Evolutionary conservation across 208 protist species (phyloP).

Genomic region (Trypanosoma vivax): DNA sequence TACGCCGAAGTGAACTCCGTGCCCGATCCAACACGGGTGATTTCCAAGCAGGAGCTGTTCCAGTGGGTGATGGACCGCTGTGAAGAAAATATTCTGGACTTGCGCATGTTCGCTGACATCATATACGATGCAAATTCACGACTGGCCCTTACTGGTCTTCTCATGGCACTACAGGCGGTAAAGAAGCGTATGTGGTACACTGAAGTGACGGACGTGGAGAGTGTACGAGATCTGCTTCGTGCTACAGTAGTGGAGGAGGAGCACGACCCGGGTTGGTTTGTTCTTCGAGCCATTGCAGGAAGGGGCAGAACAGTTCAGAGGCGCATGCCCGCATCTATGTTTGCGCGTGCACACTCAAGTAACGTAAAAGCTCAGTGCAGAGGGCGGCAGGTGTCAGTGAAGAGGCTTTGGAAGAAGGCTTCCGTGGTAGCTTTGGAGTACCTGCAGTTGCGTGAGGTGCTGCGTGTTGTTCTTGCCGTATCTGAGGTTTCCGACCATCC

Average conservation of each 20-base stretch:
- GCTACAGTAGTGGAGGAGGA: constrained; percentile 24
- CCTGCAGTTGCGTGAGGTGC: constrained; percentile 20
- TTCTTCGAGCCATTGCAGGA: constrained; percentile 14
- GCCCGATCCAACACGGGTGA: not conserved
- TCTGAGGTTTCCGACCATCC: constrained; percentile 26
- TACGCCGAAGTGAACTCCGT: constrained; percentile 14
- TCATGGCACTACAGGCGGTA: constrained; percentile 18
- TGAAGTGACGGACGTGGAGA: constrained; percentile 20
- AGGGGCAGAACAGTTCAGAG: constrained; percentile 3
- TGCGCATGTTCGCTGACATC: constrained; percentile 18
- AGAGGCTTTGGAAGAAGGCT: constrained; percentile 7
- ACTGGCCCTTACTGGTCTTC: constrained; percentile 18
- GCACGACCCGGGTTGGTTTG: constrained; percentile 19
- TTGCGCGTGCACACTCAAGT: not conserved
- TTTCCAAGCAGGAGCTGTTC: constrained; percentile 1
- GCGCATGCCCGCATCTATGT: constrained; percentile 5
- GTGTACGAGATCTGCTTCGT: constrained; percentile 21
- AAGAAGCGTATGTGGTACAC: constrained; percentile 29
- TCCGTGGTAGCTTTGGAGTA: constrained; percentile 19
- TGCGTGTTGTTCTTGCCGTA: constrained; percentile 17
- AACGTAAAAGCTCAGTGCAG: not conserved
- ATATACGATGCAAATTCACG: constrained; percentile 12
- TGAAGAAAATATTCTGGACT: constrained; percentile 20
- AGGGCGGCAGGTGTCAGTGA: constrained; percentile 9
- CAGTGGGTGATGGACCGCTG: constrained; percentile 20